Evolutionary conservation across 805 yeast species (phyloP).

Genomic region (Myxozyma geophila): DNA sequence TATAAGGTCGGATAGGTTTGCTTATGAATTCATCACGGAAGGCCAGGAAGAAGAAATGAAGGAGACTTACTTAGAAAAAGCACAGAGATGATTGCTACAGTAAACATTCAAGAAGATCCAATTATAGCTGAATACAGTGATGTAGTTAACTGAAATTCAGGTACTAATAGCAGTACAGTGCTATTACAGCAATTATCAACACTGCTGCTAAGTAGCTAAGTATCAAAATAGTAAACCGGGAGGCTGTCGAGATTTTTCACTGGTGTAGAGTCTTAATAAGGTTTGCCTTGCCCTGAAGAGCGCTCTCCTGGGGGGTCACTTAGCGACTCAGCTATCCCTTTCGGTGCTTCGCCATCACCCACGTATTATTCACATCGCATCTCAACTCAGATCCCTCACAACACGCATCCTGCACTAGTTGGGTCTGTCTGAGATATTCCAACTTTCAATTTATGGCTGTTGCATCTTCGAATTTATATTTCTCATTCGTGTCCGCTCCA

Average conservation of each 20-base stretch:
- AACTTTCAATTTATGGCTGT: constrained; percentile 10
- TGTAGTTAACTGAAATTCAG: too few relatives aligned
- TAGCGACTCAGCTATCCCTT: not conserved
- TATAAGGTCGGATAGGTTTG: constrained; percentile 29
- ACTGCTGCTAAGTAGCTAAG: too few relatives aligned
- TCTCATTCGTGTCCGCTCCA: constrained; percentile 5
- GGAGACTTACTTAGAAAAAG: not conserved
- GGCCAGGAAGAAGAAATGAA: not conserved
- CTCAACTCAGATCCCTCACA: not conserved
- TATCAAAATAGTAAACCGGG: too few relatives aligned
- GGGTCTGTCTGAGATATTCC: not conserved
- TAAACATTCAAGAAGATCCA: too few relatives aligned
- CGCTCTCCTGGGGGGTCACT: not conserved
- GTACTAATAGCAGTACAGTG: too few relatives aligned
- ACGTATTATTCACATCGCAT: too few relatives aligned
- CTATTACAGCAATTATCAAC: too few relatives aligned
- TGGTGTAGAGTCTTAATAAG: not conserved
- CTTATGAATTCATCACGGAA: constrained; percentile 30
- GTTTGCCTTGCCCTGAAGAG: not conserved
- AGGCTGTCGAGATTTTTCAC: too few relatives aligned
- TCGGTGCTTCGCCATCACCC: not conserved
- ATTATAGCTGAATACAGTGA: not conserved
- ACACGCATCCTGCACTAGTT: not conserved
- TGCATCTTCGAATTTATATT: not conserved
- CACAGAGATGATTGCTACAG: not conserved